Evolutionary conservation across 805 yeast species (phyloP).

Genomic region (Blastobotrys terrestris): DNA sequence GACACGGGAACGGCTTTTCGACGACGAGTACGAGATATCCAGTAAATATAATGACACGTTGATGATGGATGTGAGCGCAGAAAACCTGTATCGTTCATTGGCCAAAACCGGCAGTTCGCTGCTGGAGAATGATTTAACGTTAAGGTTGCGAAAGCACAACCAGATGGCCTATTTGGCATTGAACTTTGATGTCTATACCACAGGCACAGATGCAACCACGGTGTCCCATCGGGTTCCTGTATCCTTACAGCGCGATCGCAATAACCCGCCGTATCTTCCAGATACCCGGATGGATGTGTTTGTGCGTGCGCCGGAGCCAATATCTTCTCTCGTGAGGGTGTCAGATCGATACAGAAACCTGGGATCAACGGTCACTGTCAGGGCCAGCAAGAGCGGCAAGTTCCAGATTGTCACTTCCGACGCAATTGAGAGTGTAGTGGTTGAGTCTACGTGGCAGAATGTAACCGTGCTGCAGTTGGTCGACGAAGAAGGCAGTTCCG

Average conservation of each 20-base stretch:
- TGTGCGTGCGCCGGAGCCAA: conserved; percentile 35
- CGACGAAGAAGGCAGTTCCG: conserved; percentile 5
- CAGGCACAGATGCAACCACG: conserved; percentile 25
- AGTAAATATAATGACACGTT: conserved; percentile 50
- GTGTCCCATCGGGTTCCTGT: conserved; percentile 52
- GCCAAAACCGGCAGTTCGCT: conserved; percentile 41
- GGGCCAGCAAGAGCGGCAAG: conserved; percentile 19
- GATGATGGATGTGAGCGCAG: conserved; percentile 56
- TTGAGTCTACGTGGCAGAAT: conserved; percentile 25
- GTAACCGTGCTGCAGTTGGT: conserved; percentile 3
- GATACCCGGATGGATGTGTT: conserved; percentile 44
- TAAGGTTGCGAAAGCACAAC: conserved; percentile 26
- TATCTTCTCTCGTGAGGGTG: conserved; percentile 27
- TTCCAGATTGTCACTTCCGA: conserved; percentile 18
- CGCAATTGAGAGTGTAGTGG: conserved; percentile 23
- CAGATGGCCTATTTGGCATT: conserved; percentile 49
- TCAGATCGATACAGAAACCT: conserved; percentile 27
- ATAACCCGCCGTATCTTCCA: conserved; percentile 53
- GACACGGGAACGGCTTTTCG: conserved; percentile 33
- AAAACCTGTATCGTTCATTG: conserved; percentile 52
- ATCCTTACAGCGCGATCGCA: conserved; percentile 44
- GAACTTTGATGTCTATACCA: conserved; percentile 53
- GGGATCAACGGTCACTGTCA: conserved; percentile 18
- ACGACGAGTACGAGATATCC: conserved; percentile 45
- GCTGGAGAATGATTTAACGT: conserved; percentile 17